Percentiles rank a stretch among this genome's conserved stretches.
These are phyloP conservation scores for Diaporthe ilicicola DNA, from an alignment of 2,329 filamentous ascomycete species.

Conservation along the genomic window DNA sequence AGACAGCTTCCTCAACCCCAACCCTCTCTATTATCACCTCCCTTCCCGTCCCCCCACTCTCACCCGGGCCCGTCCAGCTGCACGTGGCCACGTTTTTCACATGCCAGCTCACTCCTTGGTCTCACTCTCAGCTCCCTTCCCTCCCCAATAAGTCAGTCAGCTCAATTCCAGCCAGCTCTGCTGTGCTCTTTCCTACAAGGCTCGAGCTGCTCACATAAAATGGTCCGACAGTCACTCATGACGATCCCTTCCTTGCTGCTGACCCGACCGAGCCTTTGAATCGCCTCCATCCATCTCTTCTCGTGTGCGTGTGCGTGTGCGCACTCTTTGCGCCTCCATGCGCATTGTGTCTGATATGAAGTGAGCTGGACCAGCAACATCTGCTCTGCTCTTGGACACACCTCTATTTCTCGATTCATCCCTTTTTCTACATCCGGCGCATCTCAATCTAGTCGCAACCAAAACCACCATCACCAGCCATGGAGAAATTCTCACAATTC, in stretches of 20 bases:
- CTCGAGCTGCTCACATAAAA: conserved; percentile 4
- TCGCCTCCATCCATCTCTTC: neutral
- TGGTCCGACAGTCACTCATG: conserved; percentile 17
- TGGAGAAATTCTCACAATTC: conserved; percentile 97
- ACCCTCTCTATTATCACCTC: neutral
- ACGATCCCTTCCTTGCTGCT: conserved; percentile 17
- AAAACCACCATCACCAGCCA: conserved; percentile 46
- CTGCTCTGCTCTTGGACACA: conserved; percentile 5
- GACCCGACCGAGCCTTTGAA: neutral
- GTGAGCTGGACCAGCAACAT: neutral
- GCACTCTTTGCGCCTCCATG: neutral
- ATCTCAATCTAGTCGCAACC: neutral
- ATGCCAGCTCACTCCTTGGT: neutral
- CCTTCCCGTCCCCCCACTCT: neutral
- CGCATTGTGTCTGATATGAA: conserved; percentile 20
- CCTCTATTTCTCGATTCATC: neutral
- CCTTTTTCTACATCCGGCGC: neutral
- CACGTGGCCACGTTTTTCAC: conserved; percentile 20
- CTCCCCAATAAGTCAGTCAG: conserved; percentile 1
- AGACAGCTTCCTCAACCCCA: neutral
- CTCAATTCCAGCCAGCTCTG: neutral
- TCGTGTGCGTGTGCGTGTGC: neutral
- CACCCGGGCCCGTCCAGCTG: neutral
- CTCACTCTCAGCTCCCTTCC: neutral
- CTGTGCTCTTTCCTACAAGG: neutral